Conservation (phyloP, 2,329 filamentous ascomycete genomes). For the Graphilbum ipis-grandicollis region DNA sequence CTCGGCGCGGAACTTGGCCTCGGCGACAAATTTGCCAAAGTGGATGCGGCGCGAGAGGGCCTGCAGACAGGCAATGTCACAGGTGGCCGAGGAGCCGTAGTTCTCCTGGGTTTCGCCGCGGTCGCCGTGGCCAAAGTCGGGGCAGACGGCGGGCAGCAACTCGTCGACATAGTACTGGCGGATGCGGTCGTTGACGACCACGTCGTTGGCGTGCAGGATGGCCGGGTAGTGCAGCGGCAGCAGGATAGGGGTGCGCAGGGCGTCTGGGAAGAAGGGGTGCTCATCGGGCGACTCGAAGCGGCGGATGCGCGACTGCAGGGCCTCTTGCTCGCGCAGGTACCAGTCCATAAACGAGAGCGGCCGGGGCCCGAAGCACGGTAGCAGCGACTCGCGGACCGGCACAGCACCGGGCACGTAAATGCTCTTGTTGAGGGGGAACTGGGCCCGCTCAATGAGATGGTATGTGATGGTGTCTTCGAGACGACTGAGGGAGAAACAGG, state of each 20-base stretch:
- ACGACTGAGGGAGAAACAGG: too few species aligned
- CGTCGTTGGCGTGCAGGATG: constrained; percentile 74
- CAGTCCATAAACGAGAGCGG: constrained; percentile 63
- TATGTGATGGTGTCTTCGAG: constrained; percentile 97
- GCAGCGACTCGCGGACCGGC: constrained; percentile 41
- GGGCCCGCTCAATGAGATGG: constrained; percentile 91
- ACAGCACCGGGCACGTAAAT: constrained; percentile 77
- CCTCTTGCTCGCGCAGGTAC: constrained; percentile 80
- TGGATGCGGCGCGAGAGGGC: constrained; percentile 81
- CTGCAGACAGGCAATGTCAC: constrained; percentile 80
- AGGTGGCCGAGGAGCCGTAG: constrained; percentile 82
- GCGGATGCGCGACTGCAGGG: constrained; percentile 78
- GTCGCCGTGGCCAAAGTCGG: constrained; percentile 59
- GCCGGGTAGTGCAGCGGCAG: constrained; percentile 72
- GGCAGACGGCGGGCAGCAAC: constrained; percentile 71
- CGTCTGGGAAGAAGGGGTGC: constrained; percentile 86
- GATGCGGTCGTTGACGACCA: constrained; percentile 79
- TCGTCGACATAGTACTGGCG: constrained; percentile 69
- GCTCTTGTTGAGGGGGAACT: constrained; percentile 80
- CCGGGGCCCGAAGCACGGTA: background rate
- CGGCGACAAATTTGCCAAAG: constrained; percentile 96
- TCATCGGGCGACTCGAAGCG: constrained; percentile 95
- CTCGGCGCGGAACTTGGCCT: constrained; percentile 82
- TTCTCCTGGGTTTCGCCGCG: constrained; percentile 80
- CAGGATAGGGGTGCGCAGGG: constrained; percentile 66